phyloP scores from a whole-genome alignment of 1,284 basidiomycete genomes.

The Boletus semigastroideus region DNA sequence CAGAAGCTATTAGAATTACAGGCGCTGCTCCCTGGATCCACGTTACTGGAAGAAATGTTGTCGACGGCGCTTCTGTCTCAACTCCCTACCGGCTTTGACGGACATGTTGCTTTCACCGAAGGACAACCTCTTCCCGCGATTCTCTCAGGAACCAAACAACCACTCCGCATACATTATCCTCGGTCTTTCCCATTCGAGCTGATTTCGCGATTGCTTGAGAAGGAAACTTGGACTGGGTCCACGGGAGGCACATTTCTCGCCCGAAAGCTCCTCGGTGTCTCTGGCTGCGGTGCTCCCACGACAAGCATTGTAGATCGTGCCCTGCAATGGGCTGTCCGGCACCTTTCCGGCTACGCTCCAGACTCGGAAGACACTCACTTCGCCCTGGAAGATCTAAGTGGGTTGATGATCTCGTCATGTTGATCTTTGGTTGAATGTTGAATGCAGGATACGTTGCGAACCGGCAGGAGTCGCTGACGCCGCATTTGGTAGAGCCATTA shows the following conservation, averaged over 20 bases:
- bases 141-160: conserved; percentile 27
- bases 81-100: conserved; percentile 46
- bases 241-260: conserved; percentile 40
- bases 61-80: conserved; percentile 40
- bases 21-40: conserved; percentile 35
- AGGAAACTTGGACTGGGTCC: conserved; percentile 40
- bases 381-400: conserved; percentile 42
- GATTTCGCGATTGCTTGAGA: conserved; percentile 36
- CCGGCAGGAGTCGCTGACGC: conserved; percentile 41
- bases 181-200: conserved; percentile 25
- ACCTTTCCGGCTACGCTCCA: conserved; percentile 35
- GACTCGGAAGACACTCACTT: conserved; percentile 16
- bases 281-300: conserved; percentile 28
- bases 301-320: conserved; percentile 43
- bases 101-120: conserved; percentile 22
- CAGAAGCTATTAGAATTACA: conserved; percentile 38
- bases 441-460: conserved; percentile 33
- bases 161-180: conserved; percentile 25
- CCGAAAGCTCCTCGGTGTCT: conserved; percentile 16
- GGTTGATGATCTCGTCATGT: conserved; percentile 16
- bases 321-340: conserved; percentile 50
- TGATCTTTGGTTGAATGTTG: not conserved
- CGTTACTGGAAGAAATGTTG: conserved; percentile 48
- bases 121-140: conserved; percentile 18
- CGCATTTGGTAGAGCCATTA: conserved; percentile 73